Conservation (phyloP, 306 rosid genomes). For the Vigna unguiculata region DNA sequence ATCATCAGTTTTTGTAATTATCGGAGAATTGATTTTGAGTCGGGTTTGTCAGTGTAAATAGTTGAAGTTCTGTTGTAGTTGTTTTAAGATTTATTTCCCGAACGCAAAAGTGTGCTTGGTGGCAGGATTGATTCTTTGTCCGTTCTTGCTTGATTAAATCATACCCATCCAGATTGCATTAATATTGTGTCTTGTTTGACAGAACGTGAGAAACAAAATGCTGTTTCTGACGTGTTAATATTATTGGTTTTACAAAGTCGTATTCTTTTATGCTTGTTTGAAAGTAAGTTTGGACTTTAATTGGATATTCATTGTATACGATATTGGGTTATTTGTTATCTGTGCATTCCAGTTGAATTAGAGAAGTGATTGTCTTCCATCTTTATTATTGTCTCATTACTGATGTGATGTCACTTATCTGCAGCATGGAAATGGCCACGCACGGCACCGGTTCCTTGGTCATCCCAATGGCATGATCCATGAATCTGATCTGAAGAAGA, state of each 20-base stretch:
- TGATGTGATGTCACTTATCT: slow-evolving; percentile 26
- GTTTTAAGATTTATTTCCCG: slow-evolving; percentile 3
- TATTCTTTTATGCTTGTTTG: slow-evolving; percentile 12
- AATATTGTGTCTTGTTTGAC: not conserved
- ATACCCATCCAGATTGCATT: slow-evolving; percentile 7
- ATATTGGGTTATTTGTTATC: slow-evolving; percentile 26
- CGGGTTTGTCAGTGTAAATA: slow-evolving; percentile 30
- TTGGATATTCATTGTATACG: slow-evolving; percentile 22
- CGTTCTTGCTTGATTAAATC: not conserved
- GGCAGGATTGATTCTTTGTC: not conserved
- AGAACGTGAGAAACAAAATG: slow-evolving; percentile 10
- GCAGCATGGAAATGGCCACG: slow-evolving; percentile 72
- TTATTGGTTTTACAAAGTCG: slow-evolving; percentile 5
- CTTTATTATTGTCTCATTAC: slow-evolving; percentile 20
- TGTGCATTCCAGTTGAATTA: slow-evolving; percentile 15
- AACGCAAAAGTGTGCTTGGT: not conserved
- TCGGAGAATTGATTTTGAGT: slow-evolving; percentile 31
- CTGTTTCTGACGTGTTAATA: slow-evolving; percentile 18
- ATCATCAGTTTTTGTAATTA: slow-evolving; percentile 30
- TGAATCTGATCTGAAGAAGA: slow-evolving; percentile 64
- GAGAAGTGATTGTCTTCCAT: slow-evolving; percentile 12
- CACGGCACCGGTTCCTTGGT: slow-evolving; percentile 52
- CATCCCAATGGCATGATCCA: slow-evolving; percentile 53
- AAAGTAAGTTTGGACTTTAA: slow-evolving; percentile 17
- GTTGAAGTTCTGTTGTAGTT: not conserved